A percentile compares a stretch with the other conserved stretches of the same genome.
These are phyloP conservation scores for Sphaceloma murrayae DNA, from an alignment of 2,329 filamentous ascomycete genomes.

Conservation along the genomic window DNA sequence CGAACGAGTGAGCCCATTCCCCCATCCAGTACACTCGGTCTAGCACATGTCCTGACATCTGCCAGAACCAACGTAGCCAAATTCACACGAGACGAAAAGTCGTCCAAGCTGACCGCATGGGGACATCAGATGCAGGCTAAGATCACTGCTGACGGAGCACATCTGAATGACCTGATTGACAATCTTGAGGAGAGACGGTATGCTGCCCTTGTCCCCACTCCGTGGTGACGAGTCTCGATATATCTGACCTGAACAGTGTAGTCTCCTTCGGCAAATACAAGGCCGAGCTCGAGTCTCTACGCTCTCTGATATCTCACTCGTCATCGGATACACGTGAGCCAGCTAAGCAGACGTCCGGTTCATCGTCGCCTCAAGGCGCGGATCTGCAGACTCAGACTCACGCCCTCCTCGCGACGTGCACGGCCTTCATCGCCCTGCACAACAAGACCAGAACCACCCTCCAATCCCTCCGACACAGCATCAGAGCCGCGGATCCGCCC, in stretches of 20 bases:
- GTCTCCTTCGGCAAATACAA: not conserved
- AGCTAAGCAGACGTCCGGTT: not conserved
- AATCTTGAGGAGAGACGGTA: constrained; percentile 9
- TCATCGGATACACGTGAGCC: not conserved
- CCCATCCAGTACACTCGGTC: no score
- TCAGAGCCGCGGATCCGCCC: no score
- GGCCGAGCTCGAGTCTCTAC: not conserved
- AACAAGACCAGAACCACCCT: no score
- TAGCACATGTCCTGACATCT: no score
- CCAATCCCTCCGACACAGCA: no score
- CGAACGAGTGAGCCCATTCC: no score
- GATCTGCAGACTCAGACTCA: not conserved
- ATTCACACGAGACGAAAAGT: not conserved
- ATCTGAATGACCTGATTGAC: constrained; percentile 6
- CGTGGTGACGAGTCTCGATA: no score
- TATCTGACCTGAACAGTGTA: no score
- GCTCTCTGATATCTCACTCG: not conserved
- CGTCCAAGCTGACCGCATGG: constrained; percentile 5
- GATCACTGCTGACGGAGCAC: constrained; percentile 18
- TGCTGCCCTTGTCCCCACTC: not conserved
- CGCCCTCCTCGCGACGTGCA: no score
- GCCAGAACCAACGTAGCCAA: constrained; percentile 8
- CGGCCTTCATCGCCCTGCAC: no score
- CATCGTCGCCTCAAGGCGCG: not conserved
- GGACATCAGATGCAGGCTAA: constrained; percentile 18